Evolutionary conservation across 495 filamentous ascomycete species (phyloP).

Genomic region (Hypoxylon crocopeplum): DNA sequence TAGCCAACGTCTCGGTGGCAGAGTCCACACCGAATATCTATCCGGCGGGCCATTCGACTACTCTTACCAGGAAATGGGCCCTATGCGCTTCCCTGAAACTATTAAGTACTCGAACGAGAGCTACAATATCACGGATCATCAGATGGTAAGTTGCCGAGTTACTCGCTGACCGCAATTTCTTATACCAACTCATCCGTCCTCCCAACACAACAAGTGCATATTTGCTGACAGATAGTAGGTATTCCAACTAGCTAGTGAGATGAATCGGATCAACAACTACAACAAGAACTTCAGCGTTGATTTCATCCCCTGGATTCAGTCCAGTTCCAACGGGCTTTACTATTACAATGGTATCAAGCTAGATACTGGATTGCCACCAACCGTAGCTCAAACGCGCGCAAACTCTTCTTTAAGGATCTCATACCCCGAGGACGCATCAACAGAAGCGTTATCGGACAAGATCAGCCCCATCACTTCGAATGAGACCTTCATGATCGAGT

Average conservation of each 20-base stretch:
- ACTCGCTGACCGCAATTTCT: too few relatives aligned
- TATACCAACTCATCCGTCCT: too few relatives aligned
- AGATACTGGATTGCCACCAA: slow-evolving; percentile 45
- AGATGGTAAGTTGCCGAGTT: slow-evolving; percentile 57
- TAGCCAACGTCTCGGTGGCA: slow-evolving; percentile 51
- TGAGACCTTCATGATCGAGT: slow-evolving; percentile 43
- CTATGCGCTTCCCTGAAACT: slow-evolving; percentile 69
- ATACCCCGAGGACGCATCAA: slow-evolving; percentile 39
- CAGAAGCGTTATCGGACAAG: slow-evolving; percentile 45
- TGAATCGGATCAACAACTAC: slow-evolving; percentile 64
- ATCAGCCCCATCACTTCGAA: slow-evolving; percentile 32
- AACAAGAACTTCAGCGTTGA: slow-evolving; percentile 62
- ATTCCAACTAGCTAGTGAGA: slow-evolving; percentile 65
- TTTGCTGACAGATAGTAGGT: slow-evolving; percentile 36
- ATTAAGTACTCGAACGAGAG: slow-evolving; percentile 61
- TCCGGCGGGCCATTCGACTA: slow-evolving; percentile 67
- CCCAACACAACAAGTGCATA: too few relatives aligned
- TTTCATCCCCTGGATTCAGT: slow-evolving; percentile 71
- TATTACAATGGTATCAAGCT: slow-evolving; percentile 61
- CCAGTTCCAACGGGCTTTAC: slow-evolving; percentile 57
- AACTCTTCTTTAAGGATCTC: slow-evolving; percentile 43
- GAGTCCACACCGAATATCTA: slow-evolving; percentile 69
- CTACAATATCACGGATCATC: slow-evolving; percentile 62
- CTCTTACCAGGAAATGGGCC: slow-evolving; percentile 79
- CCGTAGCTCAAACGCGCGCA: slow-evolving; percentile 54